Evolutionary conservation across 176 grass and related monocot species (phyloP).

Genomic region (Avena sativa): DNA sequence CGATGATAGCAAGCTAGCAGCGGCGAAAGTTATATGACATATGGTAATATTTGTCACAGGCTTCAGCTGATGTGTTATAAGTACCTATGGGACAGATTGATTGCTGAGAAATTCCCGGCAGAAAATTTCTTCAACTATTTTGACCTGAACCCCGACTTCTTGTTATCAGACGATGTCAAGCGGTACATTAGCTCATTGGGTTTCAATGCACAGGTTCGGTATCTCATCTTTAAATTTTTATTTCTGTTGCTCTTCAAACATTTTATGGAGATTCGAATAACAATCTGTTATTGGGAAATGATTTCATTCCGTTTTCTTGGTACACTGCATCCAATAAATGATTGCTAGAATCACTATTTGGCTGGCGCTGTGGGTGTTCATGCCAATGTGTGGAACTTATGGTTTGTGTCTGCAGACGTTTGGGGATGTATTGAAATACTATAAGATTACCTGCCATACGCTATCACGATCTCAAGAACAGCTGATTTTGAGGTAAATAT

Average conservation of each 20-base stretch:
- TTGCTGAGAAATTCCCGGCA: conserved; percentile 49
- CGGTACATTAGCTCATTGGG: conserved; percentile 65
- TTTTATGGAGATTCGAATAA: conserved; percentile 14
- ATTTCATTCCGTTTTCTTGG: conserved; percentile 14
- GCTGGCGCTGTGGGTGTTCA: not conserved
- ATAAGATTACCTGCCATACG: conserved; percentile 61
- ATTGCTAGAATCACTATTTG: not conserved
- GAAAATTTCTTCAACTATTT: conserved; percentile 84
- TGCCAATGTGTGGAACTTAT: not conserved
- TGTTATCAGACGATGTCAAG: conserved; percentile 71
- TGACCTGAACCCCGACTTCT: conserved; percentile 63
- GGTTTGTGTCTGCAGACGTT: conserved; percentile 66
- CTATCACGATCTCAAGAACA: conserved; percentile 60
- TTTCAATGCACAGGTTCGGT: conserved; percentile 71
- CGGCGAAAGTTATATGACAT: conserved; percentile 18
- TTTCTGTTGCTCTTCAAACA: not conserved
- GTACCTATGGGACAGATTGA: conserved; percentile 82
- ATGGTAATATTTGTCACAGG: conserved; percentile 54
- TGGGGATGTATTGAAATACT: conserved; percentile 75
- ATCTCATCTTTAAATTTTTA: conserved; percentile 15
- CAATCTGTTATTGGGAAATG: not conserved
- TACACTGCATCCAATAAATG: not conserved
- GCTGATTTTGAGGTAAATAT: conserved; percentile 75
- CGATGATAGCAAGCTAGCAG: not conserved
- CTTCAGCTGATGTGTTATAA: conserved; percentile 99